Conservation (phyloP, 2,329 filamentous ascomycete genomes). For the Sarocladium brachiariae region DNA sequence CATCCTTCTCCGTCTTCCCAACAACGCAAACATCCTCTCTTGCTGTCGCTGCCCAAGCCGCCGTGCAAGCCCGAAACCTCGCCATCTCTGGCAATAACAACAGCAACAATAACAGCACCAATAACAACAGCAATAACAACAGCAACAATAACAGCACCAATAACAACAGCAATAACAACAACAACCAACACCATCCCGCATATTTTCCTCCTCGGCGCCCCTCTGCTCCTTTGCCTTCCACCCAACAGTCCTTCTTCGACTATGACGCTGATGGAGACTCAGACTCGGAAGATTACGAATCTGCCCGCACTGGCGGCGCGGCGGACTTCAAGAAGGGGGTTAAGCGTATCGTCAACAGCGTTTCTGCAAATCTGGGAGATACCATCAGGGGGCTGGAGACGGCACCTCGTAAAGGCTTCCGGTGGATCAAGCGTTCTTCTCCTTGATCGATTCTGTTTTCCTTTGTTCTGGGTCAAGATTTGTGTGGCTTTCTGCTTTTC, state of each 20-base stretch:
- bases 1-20: slow-evolving; percentile 5
- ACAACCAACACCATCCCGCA: background rate
- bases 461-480: background rate
- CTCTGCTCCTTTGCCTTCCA: background rate
- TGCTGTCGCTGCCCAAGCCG: background rate
- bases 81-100: background rate
- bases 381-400: slow-evolving; percentile 2
- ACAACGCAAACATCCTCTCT: background rate
- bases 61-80: background rate
- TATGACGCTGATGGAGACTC: background rate
- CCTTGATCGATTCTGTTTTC: background rate
- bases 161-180: background rate
- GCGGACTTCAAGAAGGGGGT: slow-evolving; percentile 1
- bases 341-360: slow-evolving; percentile 4
- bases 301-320: background rate
- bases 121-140: no score
- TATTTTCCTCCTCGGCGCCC: background rate
- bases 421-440: slow-evolving; percentile 2
- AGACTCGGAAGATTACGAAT: background rate
- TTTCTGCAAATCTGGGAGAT: slow-evolving; percentile 1
- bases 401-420: background rate
- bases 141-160: no score
- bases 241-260: slow-evolving; percentile 5
- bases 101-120: background rate
- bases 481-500: no score